Base-by-base conservation (phyloP, 495 filamentous ascomycete genomes). In the Lasiosphaeria ovina region DNA sequence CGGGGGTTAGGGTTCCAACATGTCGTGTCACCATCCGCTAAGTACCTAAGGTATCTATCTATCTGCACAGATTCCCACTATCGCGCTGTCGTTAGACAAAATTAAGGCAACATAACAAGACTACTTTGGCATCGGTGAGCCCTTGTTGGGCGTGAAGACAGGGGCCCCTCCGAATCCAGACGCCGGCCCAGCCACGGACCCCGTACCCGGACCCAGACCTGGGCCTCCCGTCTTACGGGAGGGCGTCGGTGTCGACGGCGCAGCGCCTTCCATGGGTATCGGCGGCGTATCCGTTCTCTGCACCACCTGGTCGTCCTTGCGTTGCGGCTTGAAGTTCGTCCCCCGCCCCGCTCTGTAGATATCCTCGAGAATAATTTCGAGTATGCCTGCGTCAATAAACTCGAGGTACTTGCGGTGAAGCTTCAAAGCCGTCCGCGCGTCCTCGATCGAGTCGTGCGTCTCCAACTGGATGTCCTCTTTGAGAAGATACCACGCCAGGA, bases 391-490 rank as follows among this genome's bases (percentile, higher is more conserved):
- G 63, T 93, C 91, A 16, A 86, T 77, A 63, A 90, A 97, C 74
- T 98, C 92, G 55, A 87, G 81, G 69, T 91, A 97, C 71, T 96
- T 96, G 35, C 88, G 81, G 79, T 93, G 98, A 4, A 99, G 81
- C 68, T 88, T 88, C 16, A 98, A 79, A 6, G 95, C 93, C 52
- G 93, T 94, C 24, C 86, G 81, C 6, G 94, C 93, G 67, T 99
- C 94, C 70, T 97, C 94, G 59, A 97, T 92, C 0, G 85, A 90
- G 71, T 99, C 95, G 69, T 99, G 94, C 9, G 85, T 91, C 56
- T 88, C 87, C 59, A 87, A 82, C 75, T 99, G 94, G 61, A 99
- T 97, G 61, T 90, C 87, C 70, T 97, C 91, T 63, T 90, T 89
- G 33, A 99, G 85, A 8, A 99, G 78, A 31, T 85, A 84, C 85